phyloP scores from a whole-genome alignment of 2,329 filamentous ascomycete genomes.

The Penicillium sp. region DNA sequence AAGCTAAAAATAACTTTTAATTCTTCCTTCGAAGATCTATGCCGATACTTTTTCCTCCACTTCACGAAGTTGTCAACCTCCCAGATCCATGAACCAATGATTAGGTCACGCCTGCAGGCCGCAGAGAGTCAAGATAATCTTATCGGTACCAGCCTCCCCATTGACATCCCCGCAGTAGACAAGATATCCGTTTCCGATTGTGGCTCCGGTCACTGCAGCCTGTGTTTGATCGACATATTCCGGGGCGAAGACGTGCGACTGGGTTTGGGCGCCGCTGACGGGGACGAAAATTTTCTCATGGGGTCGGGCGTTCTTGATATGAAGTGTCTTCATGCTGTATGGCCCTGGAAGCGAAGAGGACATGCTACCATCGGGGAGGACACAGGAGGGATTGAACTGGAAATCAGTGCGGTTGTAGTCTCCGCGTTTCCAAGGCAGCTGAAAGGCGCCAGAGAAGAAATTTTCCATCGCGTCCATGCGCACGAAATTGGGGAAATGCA shows the following conservation, averaged over 20 bases:
- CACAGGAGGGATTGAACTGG: background rate
- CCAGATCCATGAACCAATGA: background rate
- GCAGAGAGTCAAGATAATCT: background rate
- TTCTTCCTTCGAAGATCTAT: background rate
- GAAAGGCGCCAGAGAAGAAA: background rate
- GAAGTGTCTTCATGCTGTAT: slow-evolving; percentile 1
- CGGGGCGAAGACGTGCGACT: background rate
- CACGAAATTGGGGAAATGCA: background rate
- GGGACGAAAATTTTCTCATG: background rate
- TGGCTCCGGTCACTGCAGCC: background rate
- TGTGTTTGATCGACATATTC: background rate
- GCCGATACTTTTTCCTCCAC: too few species aligned
- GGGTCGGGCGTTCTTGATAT: background rate
- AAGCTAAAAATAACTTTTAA: background rate
- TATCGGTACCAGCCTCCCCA: background rate
- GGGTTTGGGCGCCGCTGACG: background rate
- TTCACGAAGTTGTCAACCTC: background rate
- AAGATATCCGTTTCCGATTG: background rate
- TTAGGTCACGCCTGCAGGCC: background rate
- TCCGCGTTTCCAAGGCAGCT: background rate
- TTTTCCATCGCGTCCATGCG: background rate
- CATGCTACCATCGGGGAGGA: background rate
- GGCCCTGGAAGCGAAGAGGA: background rate
- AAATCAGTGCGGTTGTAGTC: background rate
- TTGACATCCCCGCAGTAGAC: slow-evolving; percentile 1